Evolutionary conservation across 2,329 filamentous ascomycete species (phyloP).

Genomic region (Periconia digitata): DNA sequence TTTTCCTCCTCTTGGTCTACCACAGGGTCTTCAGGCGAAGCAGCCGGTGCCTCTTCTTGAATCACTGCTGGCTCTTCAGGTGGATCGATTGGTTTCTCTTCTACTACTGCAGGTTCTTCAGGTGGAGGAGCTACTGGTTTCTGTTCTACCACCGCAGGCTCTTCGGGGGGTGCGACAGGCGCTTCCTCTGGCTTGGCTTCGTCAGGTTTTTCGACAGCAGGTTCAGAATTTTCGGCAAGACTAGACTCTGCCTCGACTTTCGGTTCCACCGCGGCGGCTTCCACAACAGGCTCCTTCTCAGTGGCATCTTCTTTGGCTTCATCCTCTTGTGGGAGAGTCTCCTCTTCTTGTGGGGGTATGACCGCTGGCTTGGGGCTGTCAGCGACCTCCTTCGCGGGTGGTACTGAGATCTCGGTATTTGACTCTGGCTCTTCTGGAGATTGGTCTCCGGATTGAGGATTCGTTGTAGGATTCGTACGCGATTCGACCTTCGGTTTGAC

Average conservation of each 20-base stretch:
- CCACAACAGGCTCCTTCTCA: not conserved
- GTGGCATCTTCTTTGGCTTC: not conserved
- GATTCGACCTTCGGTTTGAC: not conserved
- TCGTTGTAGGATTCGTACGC: not conserved
- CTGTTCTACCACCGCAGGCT: not conserved
- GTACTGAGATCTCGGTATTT: not conserved
- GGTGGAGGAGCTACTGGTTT: not conserved
- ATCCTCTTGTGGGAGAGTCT: not conserved
- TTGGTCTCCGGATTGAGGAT: not conserved
- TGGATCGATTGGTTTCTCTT: too few relatives aligned
- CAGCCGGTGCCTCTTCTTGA: too few relatives aligned
- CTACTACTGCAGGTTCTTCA: too few relatives aligned
- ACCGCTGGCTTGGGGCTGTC: not conserved
- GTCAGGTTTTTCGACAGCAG: not conserved
- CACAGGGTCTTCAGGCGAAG: too few relatives aligned
- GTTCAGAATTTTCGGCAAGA: not conserved
- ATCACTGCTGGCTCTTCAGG: too few relatives aligned
- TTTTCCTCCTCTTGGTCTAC: too few relatives aligned
- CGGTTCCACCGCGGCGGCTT: conserved; percentile 7
- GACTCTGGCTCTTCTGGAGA: conserved; percentile 3
- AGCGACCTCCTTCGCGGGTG: not conserved
- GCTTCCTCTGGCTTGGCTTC: too few relatives aligned
- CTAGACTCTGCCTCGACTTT: conserved; percentile 9
- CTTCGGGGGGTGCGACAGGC: too few relatives aligned
- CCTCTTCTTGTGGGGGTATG: not conserved